Percentiles rank a stretch among this genome's conserved stretches.
These are phyloP conservation scores for Bauhinia variegata DNA, from an alignment of 306 rosid genomes.

Conservation along the genomic window DNA sequence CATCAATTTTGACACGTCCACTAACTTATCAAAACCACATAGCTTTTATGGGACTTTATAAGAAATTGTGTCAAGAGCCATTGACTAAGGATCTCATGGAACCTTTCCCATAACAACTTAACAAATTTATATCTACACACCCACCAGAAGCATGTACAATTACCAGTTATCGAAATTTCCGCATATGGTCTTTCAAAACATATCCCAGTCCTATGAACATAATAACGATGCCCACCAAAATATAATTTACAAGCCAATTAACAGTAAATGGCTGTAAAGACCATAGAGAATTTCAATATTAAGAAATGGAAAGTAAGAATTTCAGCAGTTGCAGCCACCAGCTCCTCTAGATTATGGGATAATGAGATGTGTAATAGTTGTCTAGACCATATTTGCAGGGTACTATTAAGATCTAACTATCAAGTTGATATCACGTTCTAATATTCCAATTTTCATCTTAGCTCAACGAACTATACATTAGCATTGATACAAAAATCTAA, in stretches of 20 bases:
- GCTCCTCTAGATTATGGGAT: no score
- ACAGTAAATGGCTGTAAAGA: neutral
- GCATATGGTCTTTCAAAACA: conserved; percentile 20
- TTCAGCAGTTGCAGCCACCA: no score
- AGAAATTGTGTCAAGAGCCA: conserved; percentile 6
- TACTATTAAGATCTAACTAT: neutral
- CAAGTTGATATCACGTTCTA: neutral
- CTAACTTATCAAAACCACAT: conserved; percentile 6
- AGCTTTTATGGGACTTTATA: neutral
- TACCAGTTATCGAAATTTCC: neutral
- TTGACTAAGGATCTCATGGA: conserved; percentile 24
- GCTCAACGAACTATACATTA: neutral
- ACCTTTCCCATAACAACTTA: neutral
- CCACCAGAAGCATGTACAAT: neutral
- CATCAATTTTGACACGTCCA: conserved; percentile 24
- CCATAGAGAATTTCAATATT: neutral
- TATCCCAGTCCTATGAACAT: neutral
- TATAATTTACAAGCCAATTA: neutral
- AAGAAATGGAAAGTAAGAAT: no score
- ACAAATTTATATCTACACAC: neutral
- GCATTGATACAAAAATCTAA: neutral
- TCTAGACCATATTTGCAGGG: neutral
- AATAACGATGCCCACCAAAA: conserved; percentile 11
- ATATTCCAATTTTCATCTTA: neutral
- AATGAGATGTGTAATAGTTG: neutral